Conservation (phyloP, 768 basidiomycete species). For the Naematelia aurantialba region DNA sequence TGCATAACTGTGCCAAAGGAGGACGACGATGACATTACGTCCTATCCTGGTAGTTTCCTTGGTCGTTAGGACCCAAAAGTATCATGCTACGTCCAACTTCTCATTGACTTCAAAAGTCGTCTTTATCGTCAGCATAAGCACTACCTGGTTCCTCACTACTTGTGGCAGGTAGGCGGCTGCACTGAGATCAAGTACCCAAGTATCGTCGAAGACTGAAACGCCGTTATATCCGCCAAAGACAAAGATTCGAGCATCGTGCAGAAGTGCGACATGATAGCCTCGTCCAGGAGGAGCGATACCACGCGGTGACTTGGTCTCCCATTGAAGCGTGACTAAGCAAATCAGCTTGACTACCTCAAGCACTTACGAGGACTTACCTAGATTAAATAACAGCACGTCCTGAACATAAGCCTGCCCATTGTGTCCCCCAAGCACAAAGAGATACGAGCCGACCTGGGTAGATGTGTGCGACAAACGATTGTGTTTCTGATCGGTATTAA, state of each 20-base stretch:
- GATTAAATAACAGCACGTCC: constrained; percentile 78
- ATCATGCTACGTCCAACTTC: neutral
- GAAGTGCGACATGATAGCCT: constrained; percentile 77
- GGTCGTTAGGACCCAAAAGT: too few species aligned
- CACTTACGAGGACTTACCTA: constrained; percentile 57
- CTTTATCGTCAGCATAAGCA: constrained; percentile 1
- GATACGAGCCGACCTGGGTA: constrained; percentile 85
- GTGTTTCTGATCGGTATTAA: constrained; percentile 52
- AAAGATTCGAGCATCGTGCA: constrained; percentile 80
- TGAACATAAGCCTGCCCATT: constrained; percentile 67
- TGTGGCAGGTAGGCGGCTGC: constrained; percentile 85
- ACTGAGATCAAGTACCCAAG: constrained; percentile 77
- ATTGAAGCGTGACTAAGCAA: constrained; percentile 70
- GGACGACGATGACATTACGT: too few species aligned
- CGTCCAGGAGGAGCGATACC: constrained; percentile 69
- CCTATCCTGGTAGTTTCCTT: too few species aligned
- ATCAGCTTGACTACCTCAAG: neutral
- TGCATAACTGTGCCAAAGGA: too few species aligned
- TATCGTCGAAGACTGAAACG: constrained; percentile 68
- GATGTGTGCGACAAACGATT: constrained; percentile 75
- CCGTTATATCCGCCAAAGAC: constrained; percentile 75
- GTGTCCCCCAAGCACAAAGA: constrained; percentile 86
- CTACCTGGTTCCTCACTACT: constrained; percentile 59
- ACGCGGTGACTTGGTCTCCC: constrained; percentile 65
- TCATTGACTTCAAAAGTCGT: constrained; percentile 5